Percentiles rank a stretch among this genome's conserved stretches.
These are phyloP conservation scores for Zygosaccharomyces sapae DNA, from an alignment of 1,139 yeast species.

Conservation along the genomic window DNA sequence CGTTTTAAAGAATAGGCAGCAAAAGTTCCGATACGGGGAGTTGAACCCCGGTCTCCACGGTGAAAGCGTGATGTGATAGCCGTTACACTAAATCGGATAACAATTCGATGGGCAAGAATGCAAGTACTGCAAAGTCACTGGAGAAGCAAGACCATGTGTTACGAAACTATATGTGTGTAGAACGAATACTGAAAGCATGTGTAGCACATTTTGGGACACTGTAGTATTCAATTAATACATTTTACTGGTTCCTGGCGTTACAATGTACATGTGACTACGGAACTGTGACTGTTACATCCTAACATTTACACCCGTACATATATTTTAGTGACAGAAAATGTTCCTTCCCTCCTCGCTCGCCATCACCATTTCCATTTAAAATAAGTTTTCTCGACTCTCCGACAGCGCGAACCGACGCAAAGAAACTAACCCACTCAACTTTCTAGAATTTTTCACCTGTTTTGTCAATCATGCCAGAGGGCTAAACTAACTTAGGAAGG, in stretches of 20 bases:
- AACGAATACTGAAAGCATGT: too few relatives aligned
- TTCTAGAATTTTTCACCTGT: neutral
- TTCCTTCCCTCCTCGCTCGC: too few relatives aligned
- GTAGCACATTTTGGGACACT: too few relatives aligned
- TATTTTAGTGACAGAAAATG: too few relatives aligned
- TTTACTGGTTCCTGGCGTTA: too few relatives aligned
- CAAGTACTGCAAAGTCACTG: too few relatives aligned
- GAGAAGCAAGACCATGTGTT: too few relatives aligned
- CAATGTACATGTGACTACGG: neutral
- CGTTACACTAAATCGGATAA: conserved; percentile 36
- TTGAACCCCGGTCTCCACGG: conserved; percentile 38
- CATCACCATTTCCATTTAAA: too few relatives aligned
- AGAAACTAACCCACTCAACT: neutral
- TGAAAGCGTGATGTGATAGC: conserved; percentile 37
- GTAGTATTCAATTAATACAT: too few relatives aligned
- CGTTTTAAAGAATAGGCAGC: conserved; percentile 6
- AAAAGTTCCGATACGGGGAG: conserved; percentile 36
- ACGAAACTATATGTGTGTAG: too few relatives aligned
- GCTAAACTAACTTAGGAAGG: conserved; percentile 9
- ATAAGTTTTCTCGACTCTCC: neutral
- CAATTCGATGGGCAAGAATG: neutral
- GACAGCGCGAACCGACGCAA: neutral
- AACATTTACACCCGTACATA: too few relatives aligned
- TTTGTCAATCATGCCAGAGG: neutral
- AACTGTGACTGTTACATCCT: neutral